Evolutionary conservation across 1,284 basidiomycete genomes (phyloP), one percentile per base, ranked within the genome.

Genomic region (Boletellus sp.): DNA sequence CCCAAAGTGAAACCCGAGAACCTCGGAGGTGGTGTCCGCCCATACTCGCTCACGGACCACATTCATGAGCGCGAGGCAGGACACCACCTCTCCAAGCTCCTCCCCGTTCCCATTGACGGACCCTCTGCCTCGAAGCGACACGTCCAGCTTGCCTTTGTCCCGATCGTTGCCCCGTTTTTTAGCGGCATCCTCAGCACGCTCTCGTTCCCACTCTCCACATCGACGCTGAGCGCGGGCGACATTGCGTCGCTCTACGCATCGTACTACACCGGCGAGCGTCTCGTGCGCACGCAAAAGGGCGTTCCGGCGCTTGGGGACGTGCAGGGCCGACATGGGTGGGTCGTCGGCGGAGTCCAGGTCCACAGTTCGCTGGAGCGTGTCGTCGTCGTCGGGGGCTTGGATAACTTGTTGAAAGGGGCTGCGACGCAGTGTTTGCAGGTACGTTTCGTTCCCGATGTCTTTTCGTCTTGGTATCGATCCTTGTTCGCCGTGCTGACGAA

Each of bases 11-110:
- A 82, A 2, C 77, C 91, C 0, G 85, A 91, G 58, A 85, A 80
- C 57, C 81, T 99, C 6, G 74, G 73, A 1, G 89, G 90, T 24
- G 89, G 85, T 1, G 74, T 98, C 44, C 80, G 85, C 36, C 86
- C 95, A 1, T 99, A 99, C 72, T 62, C 92, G 1, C 75, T 99
- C 26, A 99, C 96, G 4, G 95, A 97, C 71, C 96, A 99, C 73
- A 97, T 99, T 64, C 96, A 99, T 76, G 96, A 99, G 71, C 91
- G 96, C 46, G 96, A 99, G 72, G 91, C 94, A 0, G 84, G 84
- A 2, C 74, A 76, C 53, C 96, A 97, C 69, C 83, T 99, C 41
- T 83, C 86, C 2, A 72, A 69, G 16, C 80, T 96, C 30, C 66
- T 82, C 30, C 55, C 67, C 10, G 45, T 57, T 1, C 10, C 54